Base-by-base conservation (phyloP, 2,329 filamentous ascomycete species). In the Helotiales sp. region DNA sequence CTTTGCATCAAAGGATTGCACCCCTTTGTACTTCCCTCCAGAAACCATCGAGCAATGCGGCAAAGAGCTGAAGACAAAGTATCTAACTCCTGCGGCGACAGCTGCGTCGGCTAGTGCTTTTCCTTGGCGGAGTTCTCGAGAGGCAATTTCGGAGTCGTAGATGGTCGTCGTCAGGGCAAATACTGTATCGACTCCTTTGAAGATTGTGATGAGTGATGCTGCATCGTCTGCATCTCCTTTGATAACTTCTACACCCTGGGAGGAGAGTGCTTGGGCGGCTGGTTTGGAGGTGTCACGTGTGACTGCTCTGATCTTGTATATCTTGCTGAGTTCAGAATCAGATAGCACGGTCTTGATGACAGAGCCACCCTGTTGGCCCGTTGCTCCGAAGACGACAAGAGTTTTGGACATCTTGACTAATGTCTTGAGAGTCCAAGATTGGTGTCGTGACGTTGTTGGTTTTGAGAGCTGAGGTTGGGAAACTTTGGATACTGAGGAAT, bases 301-400 rank as follows among this genome's bases (percentile, higher is more conserved):
- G 50, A 83, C 73, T 33, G 74, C 80, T 8, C 81, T 77, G 55
- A 83, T 72, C 47, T 71, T 76, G 71, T 75, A 83, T 53, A 76
- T 64, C 38, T 74, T 65, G 1, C 77, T 78, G 17, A 83, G 73
- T 2, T 67, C 64, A 1, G 75, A 63, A 60, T 81, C 75, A 30
- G 72, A 71, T 10, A 81, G 72, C 15, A 83, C 71, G 25, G 71
- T 67, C 46, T 75, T 67, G 55, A 82, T 71, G 8, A 82, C 71
- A 5, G 77, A 78, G 10, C 77, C 71, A n/a, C 81, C 80, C 66
- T 83, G 81, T 33, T 79, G 74, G 58, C 80, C 79, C 0, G 80
- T 83, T 25, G 79, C 79, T 9, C 80, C 80, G 52, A 82, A 80
- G 25, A 83, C 73, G 25, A 72, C 74, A 34, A 80, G 68, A 29